Evolutionary conservation across 2,329 filamentous ascomycete species (phyloP), one percentile per base, ranked within the genome.

Genomic region (Bipolaris oryzae): DNA sequence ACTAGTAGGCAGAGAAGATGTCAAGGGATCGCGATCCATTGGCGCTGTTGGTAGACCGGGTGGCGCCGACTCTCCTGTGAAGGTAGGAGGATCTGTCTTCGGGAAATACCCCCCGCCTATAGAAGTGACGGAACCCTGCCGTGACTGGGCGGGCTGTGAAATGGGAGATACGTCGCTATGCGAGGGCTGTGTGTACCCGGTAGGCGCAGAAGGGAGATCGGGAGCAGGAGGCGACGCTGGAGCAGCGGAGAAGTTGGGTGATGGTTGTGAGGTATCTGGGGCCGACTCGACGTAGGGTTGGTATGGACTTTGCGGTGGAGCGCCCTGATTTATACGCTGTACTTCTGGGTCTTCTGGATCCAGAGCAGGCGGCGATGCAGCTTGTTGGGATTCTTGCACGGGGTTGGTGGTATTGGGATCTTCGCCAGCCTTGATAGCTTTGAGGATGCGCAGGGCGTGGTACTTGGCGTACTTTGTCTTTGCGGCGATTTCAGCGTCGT

Each of bases 401-500:
- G 94, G 94, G 70, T 98, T 98, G 7, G 91, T 90, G 53, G 89
- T 87, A 76, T 99, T 99, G 3, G 95, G 95, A 71, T 99, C 93
- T 63, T 91, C 89, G 51, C 92, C 92, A 38, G 93, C 90, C 71
- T 93, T 95, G 69, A 97, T 85, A 10, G 95, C 95, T 77, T 91
- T 96, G 15, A 90, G 83, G 71, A 99, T 99, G 55, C 95, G 87
- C 34, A 94, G 81, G 2, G 94, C 93, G 75, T 98, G 96, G 84
- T 91, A 99, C 77, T 98, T 99, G 39, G 94, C 92, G 74, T 91
- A 99, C 75, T 96, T 97, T 77, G 94, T 92, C 81, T 96, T 98
- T 52, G 92, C 86, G 37, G 87, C 82, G 18, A 88, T 86, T 70
- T 98, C 92, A 1, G 85, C 78, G 33, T 96, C 91, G 0, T 85